Percentiles rank a stretch among this genome's conserved stretches.
Evolutionary conservation across 2,329 filamentous ascomycete genomes (phyloP).

Genomic region (Nothophaeocryptopus gaeumannii): DNA sequence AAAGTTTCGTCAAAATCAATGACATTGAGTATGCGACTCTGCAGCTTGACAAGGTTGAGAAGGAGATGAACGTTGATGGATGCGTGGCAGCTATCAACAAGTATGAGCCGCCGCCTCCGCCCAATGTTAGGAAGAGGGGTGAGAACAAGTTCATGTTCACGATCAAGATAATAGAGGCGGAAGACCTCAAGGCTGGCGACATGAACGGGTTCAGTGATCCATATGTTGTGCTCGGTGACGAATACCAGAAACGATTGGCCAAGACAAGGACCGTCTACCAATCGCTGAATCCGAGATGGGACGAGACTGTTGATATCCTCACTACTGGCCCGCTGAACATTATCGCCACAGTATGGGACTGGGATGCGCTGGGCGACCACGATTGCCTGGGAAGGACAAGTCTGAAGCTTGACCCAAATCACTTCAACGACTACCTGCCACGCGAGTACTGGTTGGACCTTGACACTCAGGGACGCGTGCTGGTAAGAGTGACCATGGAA

Average conservation of each 20-base stretch:
- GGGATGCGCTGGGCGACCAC: slow-evolving; percentile 94
- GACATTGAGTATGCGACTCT: slow-evolving; percentile 94
- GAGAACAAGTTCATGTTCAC: slow-evolving; percentile 94
- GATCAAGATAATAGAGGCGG: slow-evolving; percentile 96
- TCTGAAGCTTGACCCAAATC: slow-evolving; percentile 93
- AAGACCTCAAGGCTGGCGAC: slow-evolving; percentile 97
- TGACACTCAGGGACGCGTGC: slow-evolving; percentile 85
- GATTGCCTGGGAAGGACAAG: slow-evolving; percentile 97
- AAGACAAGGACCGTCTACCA: slow-evolving; percentile 91
- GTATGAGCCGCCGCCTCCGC: slow-evolving; percentile 68
- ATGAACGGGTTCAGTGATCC: slow-evolving; percentile 91
- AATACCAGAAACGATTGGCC: slow-evolving; percentile 93
- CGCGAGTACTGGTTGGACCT: slow-evolving; percentile 97
- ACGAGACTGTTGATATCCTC: slow-evolving; percentile 94
- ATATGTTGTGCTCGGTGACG: slow-evolving; percentile 93
- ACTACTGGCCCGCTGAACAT: slow-evolving; percentile 89
- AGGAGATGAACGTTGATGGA: slow-evolving; percentile 83
- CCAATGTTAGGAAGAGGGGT: slow-evolving; percentile 57
- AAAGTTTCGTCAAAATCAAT: slow-evolving; percentile 97
- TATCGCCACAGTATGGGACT: slow-evolving; percentile 97
- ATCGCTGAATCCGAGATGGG: slow-evolving; percentile 92
- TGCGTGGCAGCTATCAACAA: slow-evolving; percentile 79
- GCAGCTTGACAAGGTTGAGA: slow-evolving; percentile 86
- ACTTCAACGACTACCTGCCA: slow-evolving; percentile 93
- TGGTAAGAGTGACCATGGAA: slow-evolving; percentile 96